Conservation (phyloP, 148 eudicot genomes). For the Bassia scoparia region DNA sequence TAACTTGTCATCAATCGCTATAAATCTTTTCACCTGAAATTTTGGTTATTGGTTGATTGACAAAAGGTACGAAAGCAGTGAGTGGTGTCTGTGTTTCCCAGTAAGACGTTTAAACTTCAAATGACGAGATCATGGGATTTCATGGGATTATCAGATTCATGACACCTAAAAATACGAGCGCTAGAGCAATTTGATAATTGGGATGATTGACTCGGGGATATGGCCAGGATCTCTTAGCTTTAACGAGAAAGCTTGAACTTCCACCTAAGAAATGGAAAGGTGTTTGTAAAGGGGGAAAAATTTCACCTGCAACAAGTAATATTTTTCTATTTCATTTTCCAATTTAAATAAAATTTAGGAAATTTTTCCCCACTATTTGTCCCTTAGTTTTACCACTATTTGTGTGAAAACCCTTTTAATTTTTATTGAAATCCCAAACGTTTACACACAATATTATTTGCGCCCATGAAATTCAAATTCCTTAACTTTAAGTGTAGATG, state of each 20-base stretch:
- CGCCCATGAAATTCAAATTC: too few relatives aligned
- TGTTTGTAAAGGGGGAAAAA: conserved; percentile 28
- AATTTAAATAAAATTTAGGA: too few relatives aligned
- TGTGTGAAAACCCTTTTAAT: too few relatives aligned
- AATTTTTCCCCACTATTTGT: too few relatives aligned
- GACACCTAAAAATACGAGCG: neutral
- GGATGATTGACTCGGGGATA: conserved; percentile 46
- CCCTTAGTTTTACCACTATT: too few relatives aligned
- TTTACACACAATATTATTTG: too few relatives aligned
- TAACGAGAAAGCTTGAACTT: conserved; percentile 45
- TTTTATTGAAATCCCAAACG: too few relatives aligned
- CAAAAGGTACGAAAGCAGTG: conserved; percentile 36
- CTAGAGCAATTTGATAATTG: conserved; percentile 41
- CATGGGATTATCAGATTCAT: conserved; percentile 35
- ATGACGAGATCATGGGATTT: conserved; percentile 74
- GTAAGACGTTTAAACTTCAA: conserved; percentile 35
- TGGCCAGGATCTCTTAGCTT: conserved; percentile 60
- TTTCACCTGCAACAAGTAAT: conserved; percentile 65
- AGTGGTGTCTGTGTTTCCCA: conserved; percentile 55
- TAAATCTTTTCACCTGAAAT: too few relatives aligned
- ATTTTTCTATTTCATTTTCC: too few relatives aligned
- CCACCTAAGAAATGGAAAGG: conserved; percentile 61
- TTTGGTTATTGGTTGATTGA: too few relatives aligned
- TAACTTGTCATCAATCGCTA: too few relatives aligned
- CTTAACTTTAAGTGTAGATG: too few relatives aligned